These are phyloP conservation scores for Dendrocalamus latiflorus DNA, from an alignment of 202 grass and related monocot species.

Conservation along the genomic window DNA sequence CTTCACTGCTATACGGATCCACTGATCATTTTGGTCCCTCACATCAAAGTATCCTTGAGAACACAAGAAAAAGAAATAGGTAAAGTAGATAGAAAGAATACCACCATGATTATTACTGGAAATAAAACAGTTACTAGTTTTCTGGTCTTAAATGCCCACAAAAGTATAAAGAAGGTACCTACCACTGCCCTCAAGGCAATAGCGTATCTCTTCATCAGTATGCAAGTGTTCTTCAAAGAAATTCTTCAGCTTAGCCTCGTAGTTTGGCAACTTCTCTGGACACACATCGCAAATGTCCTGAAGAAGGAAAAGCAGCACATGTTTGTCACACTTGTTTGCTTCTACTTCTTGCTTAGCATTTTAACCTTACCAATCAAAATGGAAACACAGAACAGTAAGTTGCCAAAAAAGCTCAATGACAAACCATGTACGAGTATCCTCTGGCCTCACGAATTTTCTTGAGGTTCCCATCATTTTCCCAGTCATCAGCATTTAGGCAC, in stretches of 20 bases:
- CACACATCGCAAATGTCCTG: conserved; percentile 92
- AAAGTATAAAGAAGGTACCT: conserved; percentile 27
- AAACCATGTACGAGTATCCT: conserved; percentile 83
- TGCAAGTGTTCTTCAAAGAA: conserved; percentile 95
- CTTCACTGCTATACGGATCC: conserved; percentile 87
- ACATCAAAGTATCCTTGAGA: conserved; percentile 84
- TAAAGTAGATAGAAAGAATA: background rate
- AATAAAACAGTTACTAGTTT: background rate
- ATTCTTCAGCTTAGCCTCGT: conserved; percentile 73
- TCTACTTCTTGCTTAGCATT: background rate
- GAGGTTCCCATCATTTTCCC: conserved; percentile 82
- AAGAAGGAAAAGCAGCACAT: conserved; percentile 12
- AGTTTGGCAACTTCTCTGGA: conserved; percentile 84
- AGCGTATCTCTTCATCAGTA: conserved; percentile 97
- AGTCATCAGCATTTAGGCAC: conserved; percentile 65
- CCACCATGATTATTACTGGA: background rate
- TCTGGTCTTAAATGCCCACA: background rate
- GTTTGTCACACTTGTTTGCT: background rate
- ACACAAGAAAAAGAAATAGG: background rate
- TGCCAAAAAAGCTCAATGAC: background rate
- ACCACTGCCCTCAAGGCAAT: conserved; percentile 92
- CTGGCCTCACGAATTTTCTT: conserved; percentile 96
- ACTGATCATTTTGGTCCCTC: conserved; percentile 68
- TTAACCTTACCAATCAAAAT: background rate
- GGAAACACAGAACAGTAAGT: background rate